phyloP scores from a whole-genome alignment of 768 basidiomycete genomes.

The Suillus cothurnatus region DNA sequence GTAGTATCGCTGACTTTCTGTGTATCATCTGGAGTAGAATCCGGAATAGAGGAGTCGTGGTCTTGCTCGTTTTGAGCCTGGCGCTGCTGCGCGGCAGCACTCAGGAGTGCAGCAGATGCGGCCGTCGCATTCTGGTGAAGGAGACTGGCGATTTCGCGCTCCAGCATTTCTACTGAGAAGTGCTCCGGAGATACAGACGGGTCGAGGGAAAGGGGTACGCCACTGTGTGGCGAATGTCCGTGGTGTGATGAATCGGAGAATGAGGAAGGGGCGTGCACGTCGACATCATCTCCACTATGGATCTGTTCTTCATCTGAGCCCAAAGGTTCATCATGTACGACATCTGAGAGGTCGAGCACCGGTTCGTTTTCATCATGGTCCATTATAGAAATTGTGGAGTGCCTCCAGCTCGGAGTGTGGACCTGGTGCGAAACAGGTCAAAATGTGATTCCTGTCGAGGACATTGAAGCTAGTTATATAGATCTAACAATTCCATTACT shows the following conservation, averaged over 20 bases:
- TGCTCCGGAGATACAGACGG: constrained; percentile 45
- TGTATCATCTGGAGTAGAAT: constrained; percentile 22
- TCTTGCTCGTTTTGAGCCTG: constrained; percentile 47
- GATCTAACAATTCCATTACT: constrained; percentile 7
- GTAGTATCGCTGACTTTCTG: constrained; percentile 10
- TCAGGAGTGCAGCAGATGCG: constrained; percentile 63
- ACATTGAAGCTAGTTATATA: neutral
- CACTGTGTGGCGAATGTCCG: constrained; percentile 23
- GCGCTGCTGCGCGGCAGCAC: constrained; percentile 68
- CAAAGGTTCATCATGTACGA: constrained; percentile 79
- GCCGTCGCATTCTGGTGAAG: constrained; percentile 76
- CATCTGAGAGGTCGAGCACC: constrained; percentile 77
- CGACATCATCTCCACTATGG: constrained; percentile 29
- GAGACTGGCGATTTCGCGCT: constrained; percentile 75
- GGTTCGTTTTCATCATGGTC: constrained; percentile 60
- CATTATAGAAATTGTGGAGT: constrained; percentile 32
- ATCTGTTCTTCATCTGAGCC: constrained; percentile 53
- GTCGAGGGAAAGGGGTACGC: constrained; percentile 39
- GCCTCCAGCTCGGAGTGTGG: neutral
- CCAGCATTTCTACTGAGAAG: constrained; percentile 72
- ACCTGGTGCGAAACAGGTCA: neutral
- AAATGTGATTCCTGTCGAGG: neutral
- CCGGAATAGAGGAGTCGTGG: constrained; percentile 35
- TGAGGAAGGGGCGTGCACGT: constrained; percentile 33
- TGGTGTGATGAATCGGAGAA: constrained; percentile 21